Base-by-base conservation (phyloP, 345 rosid genomes). In the Gossypium anomalum region DNA sequence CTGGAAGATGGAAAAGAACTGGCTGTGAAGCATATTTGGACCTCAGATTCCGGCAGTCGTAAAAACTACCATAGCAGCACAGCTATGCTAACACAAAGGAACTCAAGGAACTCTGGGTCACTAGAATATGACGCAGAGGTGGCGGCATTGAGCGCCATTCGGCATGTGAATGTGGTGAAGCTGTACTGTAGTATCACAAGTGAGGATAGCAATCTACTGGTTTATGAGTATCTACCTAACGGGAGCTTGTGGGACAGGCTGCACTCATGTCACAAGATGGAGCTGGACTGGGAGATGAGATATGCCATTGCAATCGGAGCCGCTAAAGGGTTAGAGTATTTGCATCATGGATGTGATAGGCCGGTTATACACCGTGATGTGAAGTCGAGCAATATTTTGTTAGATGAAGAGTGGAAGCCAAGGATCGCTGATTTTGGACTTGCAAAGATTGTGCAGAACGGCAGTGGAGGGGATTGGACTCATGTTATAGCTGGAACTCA, bases 371-470 rank as follows among this genome's bases (percentile, higher is more conserved):
- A 94, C 75, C 82, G 97, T 0, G 98, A 94, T 13, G 93, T 94
- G 60, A 94, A 92, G 82, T 92, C 97, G 0, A 94, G 97, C 66
- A 94, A 94, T 70, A 94, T 94, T 56, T 73, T 94, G 82, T 79
- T 94, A 66, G 98, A 92, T 52, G 90, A 83, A 67, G 92, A 89
- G 19, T 92, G 93, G 92, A 90, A 83, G 80, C 93, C 98, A 0
- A 86, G 85, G 78, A 89, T 94, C 59, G 93, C 98, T 11, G 98
- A 94, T 84, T 94, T 94, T 13, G 97, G 98, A 51, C 86, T 94
- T 4, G 94, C 98, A 3, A 94, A 85, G 77, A 86, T 94, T 44
- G 70, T 90, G 71, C 89, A 85, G 83, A 73, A 85, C 15, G 83
- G 79, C 65, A 78, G 79, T 64, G 80, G 70, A 64, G 93, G 89